Evolutionary conservation across 345 rosid genomes (phyloP).

Genomic region (Rhizophora mangle): DNA sequence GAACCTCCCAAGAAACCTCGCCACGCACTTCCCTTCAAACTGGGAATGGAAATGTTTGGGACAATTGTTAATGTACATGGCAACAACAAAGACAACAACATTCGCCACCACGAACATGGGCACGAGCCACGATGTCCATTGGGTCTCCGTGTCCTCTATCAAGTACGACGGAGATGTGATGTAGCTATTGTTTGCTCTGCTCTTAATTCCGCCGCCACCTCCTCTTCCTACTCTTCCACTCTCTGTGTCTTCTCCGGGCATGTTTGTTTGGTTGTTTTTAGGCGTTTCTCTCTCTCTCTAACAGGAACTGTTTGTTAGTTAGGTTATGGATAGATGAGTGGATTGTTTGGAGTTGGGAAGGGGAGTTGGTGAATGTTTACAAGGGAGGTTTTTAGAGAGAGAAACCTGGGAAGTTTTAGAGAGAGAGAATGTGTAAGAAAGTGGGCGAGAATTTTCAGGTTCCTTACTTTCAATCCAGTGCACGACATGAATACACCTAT

Average conservation of each 20-base stretch:
- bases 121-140: conserved; percentile 32
- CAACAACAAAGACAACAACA: conserved; percentile 18
- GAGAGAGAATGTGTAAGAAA: background rate
- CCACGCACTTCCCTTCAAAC: conserved; percentile 24
- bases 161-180: conserved; percentile 34
- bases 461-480: background rate
- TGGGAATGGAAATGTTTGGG: conserved; percentile 24
- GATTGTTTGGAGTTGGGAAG: background rate
- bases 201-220: conserved; percentile 24
- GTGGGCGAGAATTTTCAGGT: conserved; percentile 4
- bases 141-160: conserved; percentile 42
- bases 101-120: conserved; percentile 31
- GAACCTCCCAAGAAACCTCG: conserved; percentile 29
- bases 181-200: conserved; percentile 8
- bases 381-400: background rate
- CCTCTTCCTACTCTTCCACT: conserved; percentile 30
- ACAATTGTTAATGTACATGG: conserved; percentile 27
- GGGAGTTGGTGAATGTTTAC: conserved; percentile 18
- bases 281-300: background rate
- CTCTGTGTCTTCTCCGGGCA: conserved; percentile 38
- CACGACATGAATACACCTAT: background rate
- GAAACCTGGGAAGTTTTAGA: background rate
- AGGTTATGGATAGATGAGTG: background rate
- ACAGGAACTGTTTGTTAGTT: background rate
- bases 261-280: background rate